Conservation (phyloP, 2,329 filamentous ascomycete species). For the Colletotrichum abscissum region DNA sequence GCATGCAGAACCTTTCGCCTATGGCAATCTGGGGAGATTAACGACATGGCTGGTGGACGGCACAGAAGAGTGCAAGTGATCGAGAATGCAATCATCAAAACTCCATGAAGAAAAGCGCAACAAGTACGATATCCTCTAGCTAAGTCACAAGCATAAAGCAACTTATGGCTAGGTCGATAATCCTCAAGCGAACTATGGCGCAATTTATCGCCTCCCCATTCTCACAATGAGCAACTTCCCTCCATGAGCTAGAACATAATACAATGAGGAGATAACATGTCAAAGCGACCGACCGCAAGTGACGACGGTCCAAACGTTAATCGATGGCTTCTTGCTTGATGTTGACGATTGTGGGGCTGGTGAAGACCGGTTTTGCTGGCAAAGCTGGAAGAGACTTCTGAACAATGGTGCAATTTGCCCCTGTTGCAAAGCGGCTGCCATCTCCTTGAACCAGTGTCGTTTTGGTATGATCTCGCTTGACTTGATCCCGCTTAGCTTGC, state of each 20-base stretch:
- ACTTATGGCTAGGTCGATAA: neutral
- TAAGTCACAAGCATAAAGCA: neutral
- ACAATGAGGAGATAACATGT: neutral
- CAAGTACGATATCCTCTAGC: neutral
- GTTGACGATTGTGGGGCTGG: too few species aligned
- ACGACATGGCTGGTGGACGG: neutral
- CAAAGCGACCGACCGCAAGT: neutral
- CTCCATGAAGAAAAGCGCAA: neutral
- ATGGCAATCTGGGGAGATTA: neutral
- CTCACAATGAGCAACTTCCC: neutral
- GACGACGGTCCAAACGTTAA: neutral
- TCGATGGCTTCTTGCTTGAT: neutral
- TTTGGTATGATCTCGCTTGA: neutral
- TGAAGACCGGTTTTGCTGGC: neutral
- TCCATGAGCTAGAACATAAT: neutral
- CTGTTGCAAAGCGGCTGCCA: neutral
- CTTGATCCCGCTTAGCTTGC: neutral
- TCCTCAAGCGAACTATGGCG: neutral
- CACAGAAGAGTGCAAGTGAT: neutral
- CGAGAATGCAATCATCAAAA: too few species aligned
- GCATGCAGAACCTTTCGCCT: neutral
- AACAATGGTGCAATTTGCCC: slow-evolving; percentile 8
- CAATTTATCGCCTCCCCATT: neutral
- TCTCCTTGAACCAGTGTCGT: neutral
- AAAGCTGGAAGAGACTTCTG: neutral